phyloP scores from a whole-genome alignment of 2,329 filamentous ascomycete genomes.

The Aspergillus ruber region DNA sequence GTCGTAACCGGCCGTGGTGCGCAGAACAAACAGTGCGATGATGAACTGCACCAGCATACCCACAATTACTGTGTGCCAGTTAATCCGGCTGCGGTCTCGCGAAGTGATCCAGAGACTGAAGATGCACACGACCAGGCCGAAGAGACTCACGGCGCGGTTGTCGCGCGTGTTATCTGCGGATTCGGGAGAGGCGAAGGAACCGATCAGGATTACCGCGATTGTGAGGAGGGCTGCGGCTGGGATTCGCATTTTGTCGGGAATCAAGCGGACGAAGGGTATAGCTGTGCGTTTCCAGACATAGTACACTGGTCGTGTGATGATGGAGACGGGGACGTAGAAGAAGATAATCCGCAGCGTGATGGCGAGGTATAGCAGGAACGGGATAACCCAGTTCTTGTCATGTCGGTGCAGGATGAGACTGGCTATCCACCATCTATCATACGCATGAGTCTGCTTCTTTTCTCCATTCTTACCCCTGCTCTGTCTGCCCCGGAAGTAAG shows the following conservation, averaged over 20 bases:
- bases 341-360: constrained; percentile 69
- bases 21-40: constrained; percentile 79
- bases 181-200: constrained; percentile 67
- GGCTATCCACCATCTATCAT: constrained; percentile 66
- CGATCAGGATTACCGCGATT: constrained; percentile 68
- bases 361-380: constrained; percentile 72
- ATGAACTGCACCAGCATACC: constrained; percentile 87
- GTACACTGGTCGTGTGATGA: constrained; percentile 61
- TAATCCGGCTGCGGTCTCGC: constrained; percentile 53
- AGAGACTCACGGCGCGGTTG: constrained; percentile 73
- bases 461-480: not conserved
- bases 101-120: constrained; percentile 64
- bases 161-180: constrained; percentile 67
- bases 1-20: constrained; percentile 73
- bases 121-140: constrained; percentile 69
- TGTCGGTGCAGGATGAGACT: constrained; percentile 65
- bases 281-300: constrained; percentile 62
- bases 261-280: constrained; percentile 51
- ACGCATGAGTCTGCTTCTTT: not conserved
- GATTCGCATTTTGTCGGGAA: constrained; percentile 61
- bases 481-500: not conserved
- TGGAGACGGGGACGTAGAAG: constrained; percentile 62
- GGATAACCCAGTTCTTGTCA: constrained; percentile 74
- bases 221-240: constrained; percentile 58
- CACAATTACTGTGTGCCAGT: constrained; percentile 75